Evolutionary conservation across 306 rosid genomes (phyloP).

Genomic region (Delonix regia): DNA sequence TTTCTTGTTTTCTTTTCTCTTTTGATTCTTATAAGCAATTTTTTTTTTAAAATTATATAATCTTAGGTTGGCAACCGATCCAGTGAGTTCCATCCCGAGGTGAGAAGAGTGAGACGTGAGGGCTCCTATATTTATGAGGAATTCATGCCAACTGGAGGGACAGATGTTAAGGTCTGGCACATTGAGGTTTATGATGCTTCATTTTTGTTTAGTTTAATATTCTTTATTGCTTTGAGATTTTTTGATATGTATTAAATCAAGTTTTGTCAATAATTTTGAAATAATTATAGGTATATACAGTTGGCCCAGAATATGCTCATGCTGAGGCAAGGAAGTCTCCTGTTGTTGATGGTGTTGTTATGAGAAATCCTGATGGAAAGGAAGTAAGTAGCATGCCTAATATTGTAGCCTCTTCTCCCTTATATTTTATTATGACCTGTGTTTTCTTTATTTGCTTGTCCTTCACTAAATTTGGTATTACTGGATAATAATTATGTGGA

Average conservation of each 20-base stretch:
- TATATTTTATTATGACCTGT: conserved; percentile 26
- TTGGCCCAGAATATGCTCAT: conserved; percentile 99
- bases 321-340: conserved; percentile 99
- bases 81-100: conserved; percentile 95
- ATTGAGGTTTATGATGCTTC: conserved; percentile 39
- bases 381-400: conserved; percentile 67
- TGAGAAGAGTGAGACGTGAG: conserved; percentile 97
- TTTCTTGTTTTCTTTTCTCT: conserved; percentile 22
- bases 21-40: conserved; percentile 4
- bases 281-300: conserved; percentile 85
- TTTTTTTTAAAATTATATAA: conserved; percentile 35
- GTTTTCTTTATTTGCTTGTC: conserved; percentile 5
- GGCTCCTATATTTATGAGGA: conserved; percentile 97
- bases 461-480: conserved; percentile 20
- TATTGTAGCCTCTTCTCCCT: conserved; percentile 1
- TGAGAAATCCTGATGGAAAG: conserved; percentile 99
- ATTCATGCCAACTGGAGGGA: conserved; percentile 98
- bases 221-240: not conserved
- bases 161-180: conserved; percentile 91
- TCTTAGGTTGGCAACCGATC: conserved; percentile 96
- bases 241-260: not conserved
- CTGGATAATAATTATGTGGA: not conserved
- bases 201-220: not conserved
- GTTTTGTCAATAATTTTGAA: conserved; percentile 23
- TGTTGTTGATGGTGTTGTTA: conserved; percentile 99